Conservation (phyloP, 768 basidiomycete species). For the Mycena epipterygia region DNA sequence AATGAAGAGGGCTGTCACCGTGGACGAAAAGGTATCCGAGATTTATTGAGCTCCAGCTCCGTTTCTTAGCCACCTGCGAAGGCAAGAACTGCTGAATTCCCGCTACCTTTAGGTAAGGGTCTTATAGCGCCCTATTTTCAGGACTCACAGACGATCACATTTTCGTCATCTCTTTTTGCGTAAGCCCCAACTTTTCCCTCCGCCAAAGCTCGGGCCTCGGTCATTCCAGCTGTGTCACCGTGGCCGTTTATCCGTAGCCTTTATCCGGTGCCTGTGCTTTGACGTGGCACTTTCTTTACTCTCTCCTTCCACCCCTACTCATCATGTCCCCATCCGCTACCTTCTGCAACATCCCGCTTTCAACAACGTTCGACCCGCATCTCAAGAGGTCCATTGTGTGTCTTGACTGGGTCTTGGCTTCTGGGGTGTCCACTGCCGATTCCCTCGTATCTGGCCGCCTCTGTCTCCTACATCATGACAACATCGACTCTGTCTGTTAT, state of each 20-base stretch:
- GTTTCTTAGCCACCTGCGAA: too few species aligned
- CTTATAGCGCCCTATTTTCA: not conserved
- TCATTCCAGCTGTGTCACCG: not conserved
- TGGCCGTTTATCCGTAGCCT: too few species aligned
- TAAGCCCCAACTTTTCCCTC: too few species aligned
- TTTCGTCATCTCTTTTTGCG: not conserved
- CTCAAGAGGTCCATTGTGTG: not conserved
- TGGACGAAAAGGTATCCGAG: too few species aligned
- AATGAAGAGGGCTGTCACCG: too few species aligned
- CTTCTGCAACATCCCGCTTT: not conserved
- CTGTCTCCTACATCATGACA: not conserved
- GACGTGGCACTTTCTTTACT: not conserved
- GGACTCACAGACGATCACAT: too few species aligned
- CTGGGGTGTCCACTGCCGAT: not conserved
- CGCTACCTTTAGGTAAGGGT: slow-evolving; percentile 14
- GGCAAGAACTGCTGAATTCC: too few species aligned
- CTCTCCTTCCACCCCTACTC: not conserved
- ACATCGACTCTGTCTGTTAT: not conserved
- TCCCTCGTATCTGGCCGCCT: not conserved
- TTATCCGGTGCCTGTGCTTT: not conserved
- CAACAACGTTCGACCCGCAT: not conserved
- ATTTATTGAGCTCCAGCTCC: too few species aligned
- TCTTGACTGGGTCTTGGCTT: not conserved
- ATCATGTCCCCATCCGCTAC: not conserved
- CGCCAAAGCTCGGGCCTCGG: not conserved